Percentiles rank a stretch among this genome's conserved stretches.
These are phyloP conservation scores for Peronospora destructor DNA, from an alignment of 352 stramenopile species.

Conservation along the genomic window DNA sequence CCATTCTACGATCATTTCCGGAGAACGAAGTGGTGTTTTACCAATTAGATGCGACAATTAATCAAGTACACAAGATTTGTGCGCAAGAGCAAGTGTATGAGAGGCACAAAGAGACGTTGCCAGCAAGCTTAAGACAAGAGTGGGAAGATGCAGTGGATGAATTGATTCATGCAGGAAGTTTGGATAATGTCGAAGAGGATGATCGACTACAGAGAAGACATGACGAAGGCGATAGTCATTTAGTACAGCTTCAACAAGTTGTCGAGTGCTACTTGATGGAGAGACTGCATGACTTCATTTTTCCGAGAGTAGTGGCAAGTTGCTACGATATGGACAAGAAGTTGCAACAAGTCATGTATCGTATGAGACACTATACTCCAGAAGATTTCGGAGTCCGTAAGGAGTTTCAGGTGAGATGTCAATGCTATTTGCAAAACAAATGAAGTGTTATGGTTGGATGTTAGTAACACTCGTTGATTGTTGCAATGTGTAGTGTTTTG, in stretches of 20 bases:
- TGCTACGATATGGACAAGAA: constrained; percentile 43
- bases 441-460: not conserved
- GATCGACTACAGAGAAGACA: constrained; percentile 16
- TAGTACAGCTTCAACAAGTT: constrained; percentile 69
- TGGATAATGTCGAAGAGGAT: constrained; percentile 35
- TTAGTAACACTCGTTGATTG: not conserved
- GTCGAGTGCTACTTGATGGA: constrained; percentile 80
- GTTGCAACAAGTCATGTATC: constrained; percentile 35
- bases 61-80: constrained; percentile 55
- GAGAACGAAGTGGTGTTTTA: constrained; percentile 72
- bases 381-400: constrained; percentile 61
- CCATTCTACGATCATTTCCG: constrained; percentile 69
- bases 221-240: constrained; percentile 24
- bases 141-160: constrained; percentile 53
- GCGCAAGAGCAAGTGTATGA: constrained; percentile 37
- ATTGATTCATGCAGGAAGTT: constrained; percentile 40
- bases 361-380: constrained; percentile 54
- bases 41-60: constrained; percentile 56
- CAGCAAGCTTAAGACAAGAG: constrained; percentile 40
- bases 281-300: constrained; percentile 50
- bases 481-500: constrained; percentile 29
- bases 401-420: constrained; percentile 47
- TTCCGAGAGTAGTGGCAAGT: constrained; percentile 40
- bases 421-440: not conserved
- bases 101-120: constrained; percentile 39